Evolutionary conservation across 371 early-diverging fungal genomes (phyloP).

Genomic region (Lichtheimia corymbifera): DNA sequence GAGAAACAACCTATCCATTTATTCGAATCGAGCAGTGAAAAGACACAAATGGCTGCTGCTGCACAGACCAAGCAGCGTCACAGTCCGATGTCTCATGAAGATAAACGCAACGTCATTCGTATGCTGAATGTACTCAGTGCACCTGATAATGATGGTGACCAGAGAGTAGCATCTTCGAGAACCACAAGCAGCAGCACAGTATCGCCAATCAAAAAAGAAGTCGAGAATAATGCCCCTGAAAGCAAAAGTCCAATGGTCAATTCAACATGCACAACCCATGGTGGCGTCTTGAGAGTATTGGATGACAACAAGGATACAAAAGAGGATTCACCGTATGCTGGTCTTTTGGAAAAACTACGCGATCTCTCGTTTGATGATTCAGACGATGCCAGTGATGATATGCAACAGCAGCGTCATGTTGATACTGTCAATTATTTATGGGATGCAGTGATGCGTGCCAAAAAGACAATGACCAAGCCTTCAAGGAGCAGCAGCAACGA

Average conservation of each 20-base stretch:
- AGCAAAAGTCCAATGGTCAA: background rate
- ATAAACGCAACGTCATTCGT: constrained; percentile 29
- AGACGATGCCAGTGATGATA: background rate
- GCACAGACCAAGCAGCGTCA: constrained; percentile 10
- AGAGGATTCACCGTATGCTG: constrained; percentile 24
- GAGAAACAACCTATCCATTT: constrained; percentile 17
- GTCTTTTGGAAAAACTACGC: constrained; percentile 11
- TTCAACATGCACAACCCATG: background rate
- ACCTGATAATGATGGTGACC: constrained; percentile 2
- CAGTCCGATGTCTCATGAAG: constrained; percentile 17
- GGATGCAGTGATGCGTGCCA: constrained; percentile 10
- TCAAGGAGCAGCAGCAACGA: background rate
- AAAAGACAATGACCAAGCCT: background rate
- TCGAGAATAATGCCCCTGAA: background rate
- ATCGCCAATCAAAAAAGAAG: background rate
- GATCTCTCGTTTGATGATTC: constrained; percentile 5
- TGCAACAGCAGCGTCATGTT: constrained; percentile 14
- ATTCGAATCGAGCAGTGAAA: constrained; percentile 25
- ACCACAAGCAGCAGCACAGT: background rate
- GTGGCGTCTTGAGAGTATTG: background rate
- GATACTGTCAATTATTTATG: constrained; percentile 17
- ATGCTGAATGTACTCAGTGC: constrained; percentile 43
- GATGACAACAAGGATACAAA: constrained; percentile 4
- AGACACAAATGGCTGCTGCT: constrained; percentile 2
- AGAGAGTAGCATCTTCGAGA: background rate